These are phyloP conservation scores for Mucor ambiguus DNA, from an alignment of 371 early-diverging fungal genomes.

Conservation along the genomic window DNA sequence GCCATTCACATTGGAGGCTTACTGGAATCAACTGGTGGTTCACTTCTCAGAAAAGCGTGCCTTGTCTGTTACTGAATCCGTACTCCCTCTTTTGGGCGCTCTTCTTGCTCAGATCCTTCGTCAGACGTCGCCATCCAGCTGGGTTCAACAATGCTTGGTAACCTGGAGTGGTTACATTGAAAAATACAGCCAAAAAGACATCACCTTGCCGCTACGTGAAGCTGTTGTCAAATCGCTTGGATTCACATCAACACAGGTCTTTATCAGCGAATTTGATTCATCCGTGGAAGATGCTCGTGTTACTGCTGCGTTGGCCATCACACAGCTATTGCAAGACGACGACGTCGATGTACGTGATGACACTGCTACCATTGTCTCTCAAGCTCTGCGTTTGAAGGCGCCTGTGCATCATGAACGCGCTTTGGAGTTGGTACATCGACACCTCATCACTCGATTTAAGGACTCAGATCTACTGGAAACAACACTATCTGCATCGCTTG, in stretches of 20 bases:
- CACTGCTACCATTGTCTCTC: constrained; percentile 58
- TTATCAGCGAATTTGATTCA: constrained; percentile 13
- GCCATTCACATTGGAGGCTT: constrained; percentile 37
- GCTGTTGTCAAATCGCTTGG: constrained; percentile 55
- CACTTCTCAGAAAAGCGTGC: constrained; percentile 37
- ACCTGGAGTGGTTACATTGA: constrained; percentile 52
- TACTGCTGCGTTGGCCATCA: constrained; percentile 26
- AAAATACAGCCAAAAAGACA: constrained; percentile 52
- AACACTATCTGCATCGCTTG: constrained; percentile 25
- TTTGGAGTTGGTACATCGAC: constrained; percentile 56
- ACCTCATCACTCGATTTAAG: constrained; percentile 31
- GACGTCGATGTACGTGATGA: constrained; percentile 72
- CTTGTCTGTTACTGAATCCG: constrained; percentile 41
- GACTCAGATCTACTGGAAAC: constrained; percentile 23
- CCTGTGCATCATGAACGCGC: constrained; percentile 56
- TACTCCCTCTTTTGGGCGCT: constrained; percentile 48
- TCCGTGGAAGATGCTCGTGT: constrained; percentile 15
- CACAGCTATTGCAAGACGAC: constrained; percentile 62
- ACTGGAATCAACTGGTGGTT: constrained; percentile 39
- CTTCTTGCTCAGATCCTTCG: constrained; percentile 32
- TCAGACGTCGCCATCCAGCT: not conserved
- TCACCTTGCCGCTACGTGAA: constrained; percentile 60
- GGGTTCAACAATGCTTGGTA: constrained; percentile 40
- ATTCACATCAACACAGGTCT: constrained; percentile 44
- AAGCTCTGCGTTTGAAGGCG: constrained; percentile 44